A percentile compares a stretch with the other conserved stretches of the same genome.
phyloP scores from a whole-genome alignment of 2,329 filamentous ascomycete genomes.

The Paraphaeosphaeria minitans region DNA sequence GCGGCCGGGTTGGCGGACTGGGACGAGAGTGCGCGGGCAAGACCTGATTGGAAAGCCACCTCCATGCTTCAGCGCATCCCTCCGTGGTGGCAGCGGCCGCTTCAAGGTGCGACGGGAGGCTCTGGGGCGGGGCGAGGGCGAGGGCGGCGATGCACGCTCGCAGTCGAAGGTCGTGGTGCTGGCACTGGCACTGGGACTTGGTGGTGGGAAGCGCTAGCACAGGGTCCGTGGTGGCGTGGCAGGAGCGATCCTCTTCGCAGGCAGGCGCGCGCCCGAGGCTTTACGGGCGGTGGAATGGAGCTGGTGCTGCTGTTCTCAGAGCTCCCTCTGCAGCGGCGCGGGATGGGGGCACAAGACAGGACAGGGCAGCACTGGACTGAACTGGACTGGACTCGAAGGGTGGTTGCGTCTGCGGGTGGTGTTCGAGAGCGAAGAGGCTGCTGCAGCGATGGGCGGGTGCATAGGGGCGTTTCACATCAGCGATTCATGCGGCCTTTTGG shows the following conservation, averaged over 20 bases:
- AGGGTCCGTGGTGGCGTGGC: slow-evolving; percentile 8
- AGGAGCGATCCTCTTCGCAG: slow-evolving; percentile 3
- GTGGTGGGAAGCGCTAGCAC: not conserved
- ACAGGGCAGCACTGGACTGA: too few relatives aligned
- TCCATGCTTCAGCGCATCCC: slow-evolving; percentile 43
- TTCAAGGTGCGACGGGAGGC: not conserved
- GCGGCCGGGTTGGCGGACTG: slow-evolving; percentile 30
- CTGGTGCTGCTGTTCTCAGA: not conserved
- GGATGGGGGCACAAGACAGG: not conserved
- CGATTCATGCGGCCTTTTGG: slow-evolving; percentile 8
- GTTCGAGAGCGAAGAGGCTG: slow-evolving; percentile 13
- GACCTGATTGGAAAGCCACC: slow-evolving; percentile 37
- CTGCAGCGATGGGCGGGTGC: slow-evolving; percentile 21
- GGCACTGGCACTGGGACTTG: not conserved
- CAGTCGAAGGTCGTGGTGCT: not conserved
- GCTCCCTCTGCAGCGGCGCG: slow-evolving; percentile 1
- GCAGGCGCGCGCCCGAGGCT: slow-evolving; percentile 1
- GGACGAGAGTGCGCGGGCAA: slow-evolving; percentile 31
- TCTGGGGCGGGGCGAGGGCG: too few relatives aligned
- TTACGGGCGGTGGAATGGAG: not conserved
- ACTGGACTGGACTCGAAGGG: slow-evolving; percentile 3
- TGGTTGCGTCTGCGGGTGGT: not conserved
- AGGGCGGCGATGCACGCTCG: not conserved
- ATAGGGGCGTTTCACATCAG: slow-evolving; percentile 26
- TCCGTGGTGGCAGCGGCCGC: slow-evolving; percentile 11